Evolutionary conservation across 306 rosid species (phyloP), one percentile per base, ranked within the genome.

Genomic region (Trifolium repens): DNA sequence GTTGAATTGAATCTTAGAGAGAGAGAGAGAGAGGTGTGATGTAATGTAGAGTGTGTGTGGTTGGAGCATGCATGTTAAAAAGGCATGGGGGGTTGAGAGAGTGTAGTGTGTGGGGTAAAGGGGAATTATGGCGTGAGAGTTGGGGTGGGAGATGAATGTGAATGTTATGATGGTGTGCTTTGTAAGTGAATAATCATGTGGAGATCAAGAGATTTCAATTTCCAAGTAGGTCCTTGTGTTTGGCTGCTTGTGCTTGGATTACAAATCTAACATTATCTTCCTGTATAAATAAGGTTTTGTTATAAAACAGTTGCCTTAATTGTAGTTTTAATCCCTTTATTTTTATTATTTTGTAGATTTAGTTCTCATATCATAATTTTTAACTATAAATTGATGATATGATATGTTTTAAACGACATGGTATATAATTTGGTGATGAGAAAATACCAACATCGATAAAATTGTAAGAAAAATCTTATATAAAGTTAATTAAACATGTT

Each of bases 31-130:
- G 9, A 17, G 34, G 62, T 19, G 13, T 22, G 12, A 32, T 27
- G 30, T 27, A 27, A 27, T 27, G 30, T 27, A 27, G 3, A 27
- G 30, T 27, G 2, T 24, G 79, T 30, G 78, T 73, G 14, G 39
- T 8, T 14, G 50, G 16, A 30, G 79, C 73, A 62, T 71, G 61
- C 75, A 54, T 75, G 44, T 76, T 66, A 59, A 67, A 76, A 74
- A 50, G 49, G 49, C 82, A 69, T 81, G 61, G 62, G 17, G 39
- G 2, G 2, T 57, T 44, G 30, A 1, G 35, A 34, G 1, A 2
- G 34, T 5, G 55, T 10, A 30, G 66, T n/a, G 9, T 27, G 78
- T 47, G 52, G 78, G 78, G 79, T 13, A 16, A 24, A 71, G 71
- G 71, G 16, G 24, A 59, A 65, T 60, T 16, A 76, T 55, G 55